A percentile compares a stretch with the other conserved stretches of the same genome.
Evolutionary conservation across 257 asterid genomes (phyloP).

Genomic region (Plectranthus barbatus): DNA sequence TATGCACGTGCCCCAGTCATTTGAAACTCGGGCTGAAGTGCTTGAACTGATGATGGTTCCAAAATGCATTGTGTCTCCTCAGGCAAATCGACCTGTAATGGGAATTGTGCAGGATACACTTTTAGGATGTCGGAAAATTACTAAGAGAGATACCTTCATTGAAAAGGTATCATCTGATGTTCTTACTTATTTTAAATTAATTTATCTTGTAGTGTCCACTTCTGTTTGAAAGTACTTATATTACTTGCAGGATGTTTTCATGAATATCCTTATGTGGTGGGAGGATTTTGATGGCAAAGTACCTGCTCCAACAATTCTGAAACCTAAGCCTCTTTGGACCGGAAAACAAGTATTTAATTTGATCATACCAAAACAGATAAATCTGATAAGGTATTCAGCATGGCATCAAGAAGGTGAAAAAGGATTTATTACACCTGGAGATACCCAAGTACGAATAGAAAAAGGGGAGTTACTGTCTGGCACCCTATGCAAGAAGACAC

Average conservation of each 20-base stretch:
- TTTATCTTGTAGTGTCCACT: background rate
- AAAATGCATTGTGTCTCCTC: constrained; percentile 95
- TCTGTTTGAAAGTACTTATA: background rate
- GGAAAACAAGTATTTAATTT: constrained; percentile 96
- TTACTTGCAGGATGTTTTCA: constrained; percentile 78
- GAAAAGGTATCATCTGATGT: constrained; percentile 58
- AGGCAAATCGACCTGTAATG: constrained; percentile 95
- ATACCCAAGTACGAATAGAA: constrained; percentile 91
- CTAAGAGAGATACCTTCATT: constrained; percentile 93
- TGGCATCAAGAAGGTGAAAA: constrained; percentile 90
- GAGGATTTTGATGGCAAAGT: constrained; percentile 99
- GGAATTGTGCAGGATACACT: constrained; percentile 98
- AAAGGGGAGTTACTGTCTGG: constrained; percentile 95
- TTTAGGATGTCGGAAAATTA: constrained; percentile 89
- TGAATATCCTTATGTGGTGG: constrained; percentile 99
- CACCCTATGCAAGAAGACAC: constrained; percentile 94
- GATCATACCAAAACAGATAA: constrained; percentile 90
- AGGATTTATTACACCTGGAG: constrained; percentile 93
- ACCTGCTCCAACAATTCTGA: constrained; percentile 93
- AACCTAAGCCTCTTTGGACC: constrained; percentile 98
- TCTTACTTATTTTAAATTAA: background rate
- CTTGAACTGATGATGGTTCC: constrained; percentile 98
- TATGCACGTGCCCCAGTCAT: constrained; percentile 99
- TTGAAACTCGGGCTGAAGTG: constrained; percentile 99
- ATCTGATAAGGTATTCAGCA: constrained; percentile 76